A percentile compares a stretch with the other conserved stretches of the same genome.
Evolutionary conservation across 75 land plant species (phyloP).

Genomic region (Isoetes taiwanensis): DNA sequence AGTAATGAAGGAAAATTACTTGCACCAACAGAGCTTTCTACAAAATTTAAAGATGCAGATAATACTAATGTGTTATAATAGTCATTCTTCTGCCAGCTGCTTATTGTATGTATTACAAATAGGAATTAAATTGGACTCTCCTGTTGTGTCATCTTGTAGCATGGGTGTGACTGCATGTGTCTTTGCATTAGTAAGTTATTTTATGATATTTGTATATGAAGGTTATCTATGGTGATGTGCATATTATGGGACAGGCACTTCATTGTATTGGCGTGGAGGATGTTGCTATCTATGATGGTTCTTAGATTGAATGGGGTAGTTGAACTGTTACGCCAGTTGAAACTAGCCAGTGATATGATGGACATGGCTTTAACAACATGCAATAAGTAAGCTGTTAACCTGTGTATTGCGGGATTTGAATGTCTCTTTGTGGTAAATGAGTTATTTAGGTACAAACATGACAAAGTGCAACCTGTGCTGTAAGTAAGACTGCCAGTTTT

Average conservation of each 20-base stretch:
- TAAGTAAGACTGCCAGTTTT: too few relatives aligned
- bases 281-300: constrained; percentile 1
- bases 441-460: too few relatives aligned
- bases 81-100: too few relatives aligned
- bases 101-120: too few relatives aligned
- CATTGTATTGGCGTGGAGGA: not conserved
- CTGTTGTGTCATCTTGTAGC: not conserved
- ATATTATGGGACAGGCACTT: not conserved
- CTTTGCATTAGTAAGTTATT: constrained; percentile 2
- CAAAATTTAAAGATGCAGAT: not conserved
- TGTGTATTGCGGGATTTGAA: too few relatives aligned
- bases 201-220: not conserved
- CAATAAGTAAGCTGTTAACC: too few relatives aligned
- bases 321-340: not conserved
- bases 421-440: too few relatives aligned
- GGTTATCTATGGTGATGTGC: not conserved
- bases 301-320: constrained; percentile 3
- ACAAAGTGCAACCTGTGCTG: too few relatives aligned
- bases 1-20: not conserved
- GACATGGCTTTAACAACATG: too few relatives aligned
- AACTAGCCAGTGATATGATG: too few relatives aligned
- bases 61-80: too few relatives aligned
- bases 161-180: constrained; percentile 2
- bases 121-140: not conserved
- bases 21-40: not conserved